A percentile compares a stretch with the other conserved stretches of the same genome.
Conservation (phyloP, 2,329 filamentous ascomycete species). For the Boeremia exigua region DNA sequence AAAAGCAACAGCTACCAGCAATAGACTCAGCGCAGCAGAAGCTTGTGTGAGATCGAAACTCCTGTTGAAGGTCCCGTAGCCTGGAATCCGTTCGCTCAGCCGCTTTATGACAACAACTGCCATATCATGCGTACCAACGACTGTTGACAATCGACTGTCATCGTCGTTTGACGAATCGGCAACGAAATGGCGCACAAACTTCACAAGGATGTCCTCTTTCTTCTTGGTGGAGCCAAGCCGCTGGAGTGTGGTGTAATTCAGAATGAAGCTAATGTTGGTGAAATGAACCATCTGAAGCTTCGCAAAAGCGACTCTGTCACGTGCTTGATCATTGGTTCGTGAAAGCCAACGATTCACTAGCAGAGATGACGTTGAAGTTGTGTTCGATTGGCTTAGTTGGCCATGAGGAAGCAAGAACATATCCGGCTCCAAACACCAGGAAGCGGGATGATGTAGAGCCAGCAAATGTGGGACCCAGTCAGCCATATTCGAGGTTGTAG, state of each 20-base stretch:
- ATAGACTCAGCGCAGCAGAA: slow-evolving; percentile 11
- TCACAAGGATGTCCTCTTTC: neutral
- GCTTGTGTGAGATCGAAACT: slow-evolving; percentile 15
- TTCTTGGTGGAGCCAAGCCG: slow-evolving; percentile 8
- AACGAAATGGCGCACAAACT: slow-evolving; percentile 5
- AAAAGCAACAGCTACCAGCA: slow-evolving; percentile 14
- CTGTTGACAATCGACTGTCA: neutral
- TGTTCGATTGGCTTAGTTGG: slow-evolving; percentile 10
- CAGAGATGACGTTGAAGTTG: neutral
- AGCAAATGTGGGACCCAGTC: slow-evolving; percentile 33
- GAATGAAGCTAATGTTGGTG: slow-evolving; percentile 22
- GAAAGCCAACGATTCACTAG: slow-evolving; percentile 1
- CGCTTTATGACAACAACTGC: neutral
- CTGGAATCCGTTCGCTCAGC: slow-evolving; percentile 15
- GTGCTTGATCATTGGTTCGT: neutral
- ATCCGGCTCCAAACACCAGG: slow-evolving; percentile 14
- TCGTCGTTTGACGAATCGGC: neutral
- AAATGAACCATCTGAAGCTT: slow-evolving; percentile 14
- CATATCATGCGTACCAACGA: neutral
- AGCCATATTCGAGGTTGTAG: slow-evolving; percentile 10
- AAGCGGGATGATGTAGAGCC: slow-evolving; percentile 23
- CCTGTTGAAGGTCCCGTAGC: slow-evolving; percentile 3
- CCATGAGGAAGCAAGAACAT: slow-evolving; percentile 21
- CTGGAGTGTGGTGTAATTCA: slow-evolving; percentile 20
- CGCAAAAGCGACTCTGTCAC: slow-evolving; percentile 3